phyloP scores from a whole-genome alignment of 2,329 filamentous ascomycete species.

The Monosporascus cannonballus region DNA sequence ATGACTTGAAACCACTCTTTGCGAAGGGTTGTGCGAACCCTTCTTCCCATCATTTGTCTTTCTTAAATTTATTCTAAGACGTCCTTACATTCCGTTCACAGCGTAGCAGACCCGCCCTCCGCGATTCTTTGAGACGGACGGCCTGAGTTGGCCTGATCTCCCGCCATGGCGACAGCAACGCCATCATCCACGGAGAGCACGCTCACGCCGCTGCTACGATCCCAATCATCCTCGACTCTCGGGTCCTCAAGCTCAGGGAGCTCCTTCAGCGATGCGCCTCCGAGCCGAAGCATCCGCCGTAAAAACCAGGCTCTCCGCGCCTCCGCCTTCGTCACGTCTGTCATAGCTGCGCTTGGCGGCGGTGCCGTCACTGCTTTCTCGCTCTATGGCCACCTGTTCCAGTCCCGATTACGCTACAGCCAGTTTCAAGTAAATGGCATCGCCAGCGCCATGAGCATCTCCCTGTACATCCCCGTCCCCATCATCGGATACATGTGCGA shows the following conservation, averaged over 20 bases:
- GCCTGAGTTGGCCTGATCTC: too few relatives aligned
- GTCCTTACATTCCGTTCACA: too few relatives aligned
- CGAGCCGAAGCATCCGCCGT: slow-evolving; percentile 14
- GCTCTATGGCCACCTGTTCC: slow-evolving; percentile 86
- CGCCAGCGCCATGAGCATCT: slow-evolving; percentile 78
- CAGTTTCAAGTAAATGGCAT: slow-evolving; percentile 89
- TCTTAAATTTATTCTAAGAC: too few relatives aligned
- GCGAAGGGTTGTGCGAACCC: too few relatives aligned
- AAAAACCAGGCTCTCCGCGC: slow-evolving; percentile 27
- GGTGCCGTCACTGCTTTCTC: slow-evolving; percentile 92
- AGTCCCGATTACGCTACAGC: slow-evolving; percentile 77
- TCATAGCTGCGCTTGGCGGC: slow-evolving; percentile 64
- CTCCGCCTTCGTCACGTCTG: slow-evolving; percentile 48
- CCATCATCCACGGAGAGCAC: background rate
- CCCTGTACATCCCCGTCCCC: slow-evolving; percentile 88
- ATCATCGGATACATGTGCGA: slow-evolving; percentile 89
- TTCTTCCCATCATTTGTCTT: too few relatives aligned
- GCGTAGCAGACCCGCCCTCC: too few relatives aligned
- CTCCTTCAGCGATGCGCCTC: slow-evolving; percentile 21
- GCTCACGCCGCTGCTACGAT: slow-evolving; percentile 26
- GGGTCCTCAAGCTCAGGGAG: slow-evolving; percentile 20
- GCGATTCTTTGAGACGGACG: too few relatives aligned
- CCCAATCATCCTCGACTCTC: slow-evolving; percentile 22
- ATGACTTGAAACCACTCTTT: too few relatives aligned
- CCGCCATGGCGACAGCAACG: background rate